These are phyloP conservation scores for Torulaspora gathmanii DNA, from an alignment of 805 yeast species.

Conservation along the genomic window DNA sequence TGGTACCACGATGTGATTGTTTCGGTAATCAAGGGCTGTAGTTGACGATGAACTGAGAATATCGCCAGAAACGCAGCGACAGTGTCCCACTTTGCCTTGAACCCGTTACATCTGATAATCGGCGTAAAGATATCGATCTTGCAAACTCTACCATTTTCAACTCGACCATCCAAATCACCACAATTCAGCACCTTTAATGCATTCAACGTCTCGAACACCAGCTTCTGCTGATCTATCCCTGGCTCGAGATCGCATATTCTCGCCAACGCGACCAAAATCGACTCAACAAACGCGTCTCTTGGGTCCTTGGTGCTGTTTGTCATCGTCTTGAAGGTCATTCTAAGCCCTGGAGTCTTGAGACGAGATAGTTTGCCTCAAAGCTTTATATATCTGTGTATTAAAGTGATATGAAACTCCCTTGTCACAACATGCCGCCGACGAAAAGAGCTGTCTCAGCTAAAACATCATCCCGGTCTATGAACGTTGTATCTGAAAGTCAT, in stretches of 20 bases:
- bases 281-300: slow-evolving; percentile 6
- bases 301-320: background rate
- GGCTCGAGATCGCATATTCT: background rate
- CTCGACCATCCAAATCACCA: slow-evolving; percentile 4
- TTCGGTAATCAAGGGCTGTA: slow-evolving; percentile 16
- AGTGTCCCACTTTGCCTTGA: slow-evolving; percentile 12
- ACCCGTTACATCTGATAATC: slow-evolving; percentile 6
- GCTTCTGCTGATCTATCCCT: background rate
- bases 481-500: slow-evolving; percentile 6
- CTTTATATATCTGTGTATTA: background rate
- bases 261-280: slow-evolving; percentile 6
- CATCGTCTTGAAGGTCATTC: background rate
- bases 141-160: background rate
- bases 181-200: slow-evolving; percentile 6
- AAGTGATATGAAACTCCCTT: slow-evolving; percentile 4
- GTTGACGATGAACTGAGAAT: slow-evolving; percentile 18
- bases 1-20: slow-evolving; percentile 14
- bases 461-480: background rate
- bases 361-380: background rate
- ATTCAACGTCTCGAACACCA: slow-evolving; percentile 9
- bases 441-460: background rate
- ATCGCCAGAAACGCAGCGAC: slow-evolving; percentile 23
- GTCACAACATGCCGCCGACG: slow-evolving; percentile 5
- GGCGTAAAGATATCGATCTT: slow-evolving; percentile 17
- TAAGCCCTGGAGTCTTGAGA: background rate